phyloP scores from a whole-genome alignment of 2,329 filamentous ascomycete genomes.

The Pseudopyrenochaeta lycopersici region DNA sequence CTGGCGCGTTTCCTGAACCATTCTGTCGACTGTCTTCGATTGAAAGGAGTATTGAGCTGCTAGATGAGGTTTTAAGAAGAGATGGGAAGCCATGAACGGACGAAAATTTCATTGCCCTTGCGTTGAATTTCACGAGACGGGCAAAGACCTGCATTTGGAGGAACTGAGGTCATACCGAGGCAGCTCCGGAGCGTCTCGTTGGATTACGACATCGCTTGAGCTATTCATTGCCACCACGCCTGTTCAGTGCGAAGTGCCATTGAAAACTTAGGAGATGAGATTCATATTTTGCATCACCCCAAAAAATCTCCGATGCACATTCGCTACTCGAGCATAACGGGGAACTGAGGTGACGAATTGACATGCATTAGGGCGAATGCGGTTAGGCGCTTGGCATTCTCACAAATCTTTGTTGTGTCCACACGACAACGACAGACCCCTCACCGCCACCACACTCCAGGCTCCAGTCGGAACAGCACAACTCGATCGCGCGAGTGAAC shows the following conservation, averaged over 20 bases:
- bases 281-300: neutral
- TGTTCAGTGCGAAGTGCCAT: neutral
- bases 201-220: conserved; percentile 2
- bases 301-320: too few relatives aligned
- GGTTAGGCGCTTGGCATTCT: conserved; percentile 6
- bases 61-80: conserved; percentile 12
- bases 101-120: conserved; percentile 18
- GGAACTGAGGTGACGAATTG: neutral
- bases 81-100: conserved; percentile 11
- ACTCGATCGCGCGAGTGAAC: neutral
- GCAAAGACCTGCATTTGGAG: conserved; percentile 32
- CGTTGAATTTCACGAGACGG: conserved; percentile 18
- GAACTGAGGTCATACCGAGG: conserved; percentile 27
- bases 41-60: conserved; percentile 7
- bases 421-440: conserved; percentile 8
- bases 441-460: conserved; percentile 9
- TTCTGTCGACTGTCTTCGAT: conserved; percentile 16
- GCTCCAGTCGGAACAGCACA: neutral
- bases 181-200: conserved; percentile 13
- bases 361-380: conserved; percentile 2
- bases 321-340: neutral
- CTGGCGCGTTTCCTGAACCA: conserved; percentile 51
- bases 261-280: neutral
- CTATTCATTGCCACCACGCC: conserved; percentile 3
- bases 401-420: conserved; percentile 8